Evolutionary conservation across 371 early-diverging fungal species (phyloP), one percentile per base, ranked within the genome.

Genomic region (Mucor saturninus): DNA sequence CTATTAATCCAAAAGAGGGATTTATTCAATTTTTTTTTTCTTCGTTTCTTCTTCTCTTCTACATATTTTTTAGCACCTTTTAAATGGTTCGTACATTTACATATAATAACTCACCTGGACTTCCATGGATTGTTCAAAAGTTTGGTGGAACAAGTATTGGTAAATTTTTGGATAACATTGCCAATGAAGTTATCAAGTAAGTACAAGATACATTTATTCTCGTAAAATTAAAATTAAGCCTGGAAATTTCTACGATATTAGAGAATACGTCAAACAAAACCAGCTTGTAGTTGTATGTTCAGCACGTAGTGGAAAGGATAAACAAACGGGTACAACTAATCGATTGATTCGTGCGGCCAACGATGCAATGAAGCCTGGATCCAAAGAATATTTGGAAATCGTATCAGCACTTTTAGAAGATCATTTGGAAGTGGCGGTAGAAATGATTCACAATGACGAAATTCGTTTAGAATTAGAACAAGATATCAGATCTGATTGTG

Each of bases 131-230:
- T 35, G 92, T 93, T 32, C 89, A 91, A 71, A 94, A 94, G 80
- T 94, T 91, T 78, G 95, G 95, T 54, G 93, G 95, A 37, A 94
- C 95, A 42, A 91, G 92, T 68, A 84, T 94, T 40, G 93, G 95
- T 60, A 94, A 93, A 76, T 94, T 89, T 64, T 59, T 85, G 48
- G 81, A 83, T 15, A 78, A 73, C 51, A 87, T 89, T 62, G 76
- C 83, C n/a, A 77, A 75, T 35, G 74, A 75, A 61, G 85, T 89
- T 46, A 79, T 87, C 35, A 82, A 78, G 84, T 87, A 80, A 64
- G 71, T 53, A 30, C 29, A 30, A 26, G 21, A 39, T 40, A 30
- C 29, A 58, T 13, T 46, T 31, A 26, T 29, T 29, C 42, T 50
- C 29, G 32, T 56, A 29, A 31, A 31, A 50, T 35, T 15, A 26